These are phyloP conservation scores for Candida sakaeoensis DNA, from an alignment of 805 yeast species.

Conservation along the genomic window DNA sequence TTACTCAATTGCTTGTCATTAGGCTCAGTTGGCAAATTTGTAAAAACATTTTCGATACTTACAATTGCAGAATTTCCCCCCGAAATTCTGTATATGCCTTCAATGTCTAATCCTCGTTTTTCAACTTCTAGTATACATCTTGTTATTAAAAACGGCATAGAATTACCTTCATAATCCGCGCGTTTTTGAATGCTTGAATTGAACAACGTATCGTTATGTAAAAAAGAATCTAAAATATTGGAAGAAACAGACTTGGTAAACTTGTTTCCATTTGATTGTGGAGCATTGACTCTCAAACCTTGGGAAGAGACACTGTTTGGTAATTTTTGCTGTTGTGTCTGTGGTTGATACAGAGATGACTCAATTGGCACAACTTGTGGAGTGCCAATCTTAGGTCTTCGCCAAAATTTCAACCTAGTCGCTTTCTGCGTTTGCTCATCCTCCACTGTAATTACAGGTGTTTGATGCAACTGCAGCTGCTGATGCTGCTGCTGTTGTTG, in stretches of 20 bases:
- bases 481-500: constrained; percentile 2
- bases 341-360: constrained; percentile 4
- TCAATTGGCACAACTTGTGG: constrained; percentile 11
- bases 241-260: constrained; percentile 46
- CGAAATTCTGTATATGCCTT: constrained; percentile 88
- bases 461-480: not conserved
- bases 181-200: constrained; percentile 60
- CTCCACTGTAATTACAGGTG: constrained; percentile 8
- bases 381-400: constrained; percentile 38
- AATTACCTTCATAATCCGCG: constrained; percentile 55
- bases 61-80: constrained; percentile 74
- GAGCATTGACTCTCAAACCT: constrained; percentile 7
- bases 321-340: constrained; percentile 7
- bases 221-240: constrained; percentile 38
- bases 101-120: constrained; percentile 65
- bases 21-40: constrained; percentile 20
- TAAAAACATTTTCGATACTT: constrained; percentile 40
- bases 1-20: constrained; percentile 32
- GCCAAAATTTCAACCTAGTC: constrained; percentile 42
- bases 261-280: constrained; percentile 8
- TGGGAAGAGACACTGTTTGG: constrained; percentile 11
- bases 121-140: constrained; percentile 78
- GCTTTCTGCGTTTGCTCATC: constrained; percentile 38
- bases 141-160: constrained; percentile 68
- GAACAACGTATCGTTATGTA: constrained; percentile 26